phyloP scores from a whole-genome alignment of 768 basidiomycete genomes.

The Pleurotus cornucopiae region DNA sequence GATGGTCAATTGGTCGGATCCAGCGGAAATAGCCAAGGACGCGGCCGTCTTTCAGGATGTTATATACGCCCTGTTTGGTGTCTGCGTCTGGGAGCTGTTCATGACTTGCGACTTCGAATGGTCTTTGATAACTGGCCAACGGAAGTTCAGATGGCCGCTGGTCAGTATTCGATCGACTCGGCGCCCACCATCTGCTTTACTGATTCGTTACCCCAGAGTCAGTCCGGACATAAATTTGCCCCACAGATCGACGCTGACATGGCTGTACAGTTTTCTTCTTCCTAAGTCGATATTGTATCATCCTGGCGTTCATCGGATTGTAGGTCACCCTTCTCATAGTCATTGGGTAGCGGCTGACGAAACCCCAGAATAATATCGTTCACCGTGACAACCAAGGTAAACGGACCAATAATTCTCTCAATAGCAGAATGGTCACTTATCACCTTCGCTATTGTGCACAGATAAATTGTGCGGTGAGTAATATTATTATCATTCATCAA shows the following conservation, averaged over 20 bases:
- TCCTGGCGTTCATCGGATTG: conserved; percentile 64
- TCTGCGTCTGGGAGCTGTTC: conserved; percentile 67
- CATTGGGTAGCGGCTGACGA: not conserved
- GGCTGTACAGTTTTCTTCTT: conserved; percentile 52
- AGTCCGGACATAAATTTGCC: not conserved
- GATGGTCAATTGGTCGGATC: conserved; percentile 52
- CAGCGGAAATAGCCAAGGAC: conserved; percentile 12
- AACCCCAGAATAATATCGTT: conserved; percentile 51
- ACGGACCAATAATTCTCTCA: not conserved
- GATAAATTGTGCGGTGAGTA: conserved; percentile 60
- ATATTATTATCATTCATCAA: not conserved
- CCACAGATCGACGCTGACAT: conserved; percentile 6
- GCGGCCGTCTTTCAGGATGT: conserved; percentile 57
- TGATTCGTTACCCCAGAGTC: conserved; percentile 15
- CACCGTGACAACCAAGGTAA: conserved; percentile 43
- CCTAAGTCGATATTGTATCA: conserved; percentile 66
- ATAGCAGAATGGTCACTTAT: not conserved
- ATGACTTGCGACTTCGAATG: conserved; percentile 63
- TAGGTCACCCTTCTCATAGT: conserved; percentile 24
- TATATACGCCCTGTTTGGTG: conserved; percentile 59
- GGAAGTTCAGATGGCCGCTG: conserved; percentile 66
- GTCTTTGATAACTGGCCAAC: conserved; percentile 54
- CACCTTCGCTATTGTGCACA: conserved; percentile 13
- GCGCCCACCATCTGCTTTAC: not conserved
- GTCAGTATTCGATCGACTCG: conserved; percentile 32